Percentiles rank a stretch among this genome's conserved stretches.
phyloP scores from a whole-genome alignment of 176 grass and related monocot genomes.

The Aegilops sharonensis region DNA sequence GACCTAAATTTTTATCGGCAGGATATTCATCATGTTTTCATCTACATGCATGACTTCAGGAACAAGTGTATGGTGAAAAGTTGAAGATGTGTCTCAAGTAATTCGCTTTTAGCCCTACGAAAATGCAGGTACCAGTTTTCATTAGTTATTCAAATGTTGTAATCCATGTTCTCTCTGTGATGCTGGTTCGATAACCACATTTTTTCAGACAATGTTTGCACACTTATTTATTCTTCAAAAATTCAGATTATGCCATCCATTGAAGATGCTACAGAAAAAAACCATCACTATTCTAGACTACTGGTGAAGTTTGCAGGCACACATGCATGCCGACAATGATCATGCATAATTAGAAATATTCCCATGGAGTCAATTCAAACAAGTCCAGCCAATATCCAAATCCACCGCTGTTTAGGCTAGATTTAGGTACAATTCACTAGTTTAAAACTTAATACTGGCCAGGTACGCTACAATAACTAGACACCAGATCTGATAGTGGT shows the following conservation, averaged over 20 bases:
- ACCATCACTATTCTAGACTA: neutral
- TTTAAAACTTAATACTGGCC: neutral
- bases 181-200: too few species aligned
- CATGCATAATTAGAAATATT: conserved; percentile 3
- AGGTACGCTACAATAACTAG: neutral
- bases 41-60: too few species aligned
- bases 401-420: conserved; percentile 11
- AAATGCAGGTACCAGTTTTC: neutral
- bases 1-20: too few species aligned
- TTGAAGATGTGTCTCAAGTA: too few species aligned
- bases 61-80: too few species aligned
- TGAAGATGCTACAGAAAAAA: neutral
- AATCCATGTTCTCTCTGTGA: neutral
- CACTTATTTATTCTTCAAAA: neutral
- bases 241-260: neutral
- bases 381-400: conserved; percentile 2
- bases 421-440: neutral
- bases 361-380: conserved; percentile 9
- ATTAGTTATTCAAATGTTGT: neutral
- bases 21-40: too few species aligned
- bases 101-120: too few species aligned
- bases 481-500: neutral
- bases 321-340: conserved; percentile 12
- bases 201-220: neutral
- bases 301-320: neutral